Conservation (phyloP, 768 basidiomycete species). For the Suillus weaverae region DNA sequence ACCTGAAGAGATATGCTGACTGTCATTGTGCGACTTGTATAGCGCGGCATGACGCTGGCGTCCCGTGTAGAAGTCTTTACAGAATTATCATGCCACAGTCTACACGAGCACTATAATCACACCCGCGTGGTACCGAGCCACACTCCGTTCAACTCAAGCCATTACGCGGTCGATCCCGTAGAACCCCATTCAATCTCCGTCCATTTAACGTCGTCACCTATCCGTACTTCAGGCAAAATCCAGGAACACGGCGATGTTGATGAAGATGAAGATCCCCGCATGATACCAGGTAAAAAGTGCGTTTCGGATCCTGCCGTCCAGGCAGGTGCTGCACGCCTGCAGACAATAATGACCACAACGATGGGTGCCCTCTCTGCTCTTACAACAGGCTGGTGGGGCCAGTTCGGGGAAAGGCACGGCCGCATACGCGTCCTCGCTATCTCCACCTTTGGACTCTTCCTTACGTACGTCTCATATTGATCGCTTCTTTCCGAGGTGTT, state of each 20-base stretch:
- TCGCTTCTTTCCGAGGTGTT: constrained; percentile 27
- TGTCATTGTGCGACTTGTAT: constrained; percentile 9
- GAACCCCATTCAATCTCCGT: constrained; percentile 13
- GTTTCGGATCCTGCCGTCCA: constrained; percentile 57
- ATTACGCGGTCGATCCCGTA: constrained; percentile 9
- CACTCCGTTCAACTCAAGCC: constrained; percentile 2
- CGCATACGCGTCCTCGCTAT: constrained; percentile 72
- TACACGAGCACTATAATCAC: constrained; percentile 48
- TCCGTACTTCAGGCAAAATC: constrained; percentile 13
- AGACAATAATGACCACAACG: constrained; percentile 71
- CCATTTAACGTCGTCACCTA: constrained; percentile 14
- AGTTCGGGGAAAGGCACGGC: constrained; percentile 73
- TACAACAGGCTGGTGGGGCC: constrained; percentile 87
- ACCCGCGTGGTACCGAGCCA: constrained; percentile 13
- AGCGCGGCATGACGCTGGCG: constrained; percentile 81
- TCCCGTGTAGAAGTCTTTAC: constrained; percentile 81
- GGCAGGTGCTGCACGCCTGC: constrained; percentile 69
- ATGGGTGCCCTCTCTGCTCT: constrained; percentile 81
- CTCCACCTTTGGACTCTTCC: constrained; percentile 66
- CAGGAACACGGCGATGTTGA: constrained; percentile 25
- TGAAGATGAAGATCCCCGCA: constrained; percentile 39
- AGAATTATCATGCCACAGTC: constrained; percentile 65
- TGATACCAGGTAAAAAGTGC: constrained; percentile 39
- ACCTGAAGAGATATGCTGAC: constrained; percentile 7
- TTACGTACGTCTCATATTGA: constrained; percentile 55